These are phyloP conservation scores for Penicillium odoratum DNA, from an alignment of 495 filamentous ascomycete species.

Conservation along the genomic window DNA sequence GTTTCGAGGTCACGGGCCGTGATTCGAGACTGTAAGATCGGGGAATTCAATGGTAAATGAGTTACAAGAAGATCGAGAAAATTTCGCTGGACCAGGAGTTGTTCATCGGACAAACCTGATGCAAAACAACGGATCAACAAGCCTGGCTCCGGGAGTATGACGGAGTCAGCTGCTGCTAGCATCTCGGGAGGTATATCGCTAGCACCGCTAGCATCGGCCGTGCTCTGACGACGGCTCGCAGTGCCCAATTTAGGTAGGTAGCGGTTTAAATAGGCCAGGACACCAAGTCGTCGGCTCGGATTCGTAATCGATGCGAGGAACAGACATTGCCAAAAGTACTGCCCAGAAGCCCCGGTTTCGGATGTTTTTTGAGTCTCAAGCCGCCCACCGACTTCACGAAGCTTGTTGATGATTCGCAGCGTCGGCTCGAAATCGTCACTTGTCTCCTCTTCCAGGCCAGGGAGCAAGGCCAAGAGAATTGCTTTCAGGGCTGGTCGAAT, in stretches of 20 bases:
- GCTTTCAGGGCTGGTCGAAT: slow-evolving; percentile 88
- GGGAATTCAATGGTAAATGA: slow-evolving; percentile 84
- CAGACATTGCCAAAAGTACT: slow-evolving; percentile 98
- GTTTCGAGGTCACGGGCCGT: slow-evolving; percentile 73
- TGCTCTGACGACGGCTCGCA: slow-evolving; percentile 36
- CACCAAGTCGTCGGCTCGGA: slow-evolving; percentile 76
- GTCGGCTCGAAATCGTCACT: slow-evolving; percentile 96
- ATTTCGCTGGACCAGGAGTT: slow-evolving; percentile 87
- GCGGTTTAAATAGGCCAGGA: slow-evolving; percentile 79
- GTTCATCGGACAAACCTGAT: slow-evolving; percentile 83
- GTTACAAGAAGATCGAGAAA: slow-evolving; percentile 92
- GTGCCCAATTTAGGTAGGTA: slow-evolving; percentile 72
- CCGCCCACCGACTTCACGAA: slow-evolving; percentile 66
- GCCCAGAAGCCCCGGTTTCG: slow-evolving; percentile 62
- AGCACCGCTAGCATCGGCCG: slow-evolving; percentile 24
- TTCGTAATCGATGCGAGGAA: slow-evolving; percentile 92
- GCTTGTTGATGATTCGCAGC: slow-evolving; percentile 70
- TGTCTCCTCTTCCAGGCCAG: slow-evolving; percentile 92
- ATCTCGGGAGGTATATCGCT: slow-evolving; percentile 29
- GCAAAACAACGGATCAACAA: slow-evolving; percentile 87
- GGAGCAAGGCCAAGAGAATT: slow-evolving; percentile 79
- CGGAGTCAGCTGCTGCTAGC: slow-evolving; percentile 59
- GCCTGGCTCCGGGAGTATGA: slow-evolving; percentile 90
- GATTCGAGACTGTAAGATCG: slow-evolving; percentile 72
- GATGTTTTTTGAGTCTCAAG: slow-evolving; percentile 44